Conservation (phyloP, 2,329 filamentous ascomycete species). For the Colletotrichum endophyticum region DNA sequence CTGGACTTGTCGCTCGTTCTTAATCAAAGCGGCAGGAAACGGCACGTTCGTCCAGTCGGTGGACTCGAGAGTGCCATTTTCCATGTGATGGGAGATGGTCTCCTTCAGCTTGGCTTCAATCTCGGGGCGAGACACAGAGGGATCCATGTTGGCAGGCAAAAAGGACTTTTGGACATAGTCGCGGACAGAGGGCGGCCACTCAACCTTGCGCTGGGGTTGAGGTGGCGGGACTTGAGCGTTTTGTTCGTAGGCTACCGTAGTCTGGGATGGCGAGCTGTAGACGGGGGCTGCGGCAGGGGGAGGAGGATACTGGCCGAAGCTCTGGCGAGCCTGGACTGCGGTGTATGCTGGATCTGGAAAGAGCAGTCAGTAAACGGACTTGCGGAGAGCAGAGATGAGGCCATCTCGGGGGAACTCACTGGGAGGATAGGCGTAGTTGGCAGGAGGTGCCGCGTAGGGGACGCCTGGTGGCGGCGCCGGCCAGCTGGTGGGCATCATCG, state of each 20-base stretch:
- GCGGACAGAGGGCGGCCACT: conserved; percentile 84
- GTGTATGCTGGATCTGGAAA: conserved; percentile 61
- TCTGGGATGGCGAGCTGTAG: conserved; percentile 27
- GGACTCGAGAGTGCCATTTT: conserved; percentile 71
- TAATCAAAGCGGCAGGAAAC: conserved; percentile 84
- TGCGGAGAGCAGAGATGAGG: neutral
- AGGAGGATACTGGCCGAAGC: conserved; percentile 54
- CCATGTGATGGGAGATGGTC: conserved; percentile 83
- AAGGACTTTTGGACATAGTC: conserved; percentile 91
- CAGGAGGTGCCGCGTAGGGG: conserved; percentile 35
- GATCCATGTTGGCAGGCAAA: conserved; percentile 71
- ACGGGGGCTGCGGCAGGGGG: conserved; percentile 25
- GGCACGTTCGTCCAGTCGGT: conserved; percentile 86
- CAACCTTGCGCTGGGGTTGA: conserved; percentile 62
- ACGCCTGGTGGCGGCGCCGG: conserved; percentile 41
- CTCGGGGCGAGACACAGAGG: conserved; percentile 67
- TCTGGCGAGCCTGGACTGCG: conserved; percentile 66
- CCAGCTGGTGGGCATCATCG: conserved; percentile 36
- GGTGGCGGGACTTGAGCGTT: conserved; percentile 20
- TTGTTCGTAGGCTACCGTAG: conserved; percentile 16
- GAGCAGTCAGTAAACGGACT: neutral
- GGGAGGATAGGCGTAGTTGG: conserved; percentile 42
- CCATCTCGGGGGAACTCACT: conserved; percentile 33
- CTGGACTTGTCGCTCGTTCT: conserved; percentile 66
- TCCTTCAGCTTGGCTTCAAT: conserved; percentile 86